These are phyloP conservation scores for Aspergillus pseudoglaucus DNA, from an alignment of 2,329 filamentous ascomycete genomes.

Conservation along the genomic window DNA sequence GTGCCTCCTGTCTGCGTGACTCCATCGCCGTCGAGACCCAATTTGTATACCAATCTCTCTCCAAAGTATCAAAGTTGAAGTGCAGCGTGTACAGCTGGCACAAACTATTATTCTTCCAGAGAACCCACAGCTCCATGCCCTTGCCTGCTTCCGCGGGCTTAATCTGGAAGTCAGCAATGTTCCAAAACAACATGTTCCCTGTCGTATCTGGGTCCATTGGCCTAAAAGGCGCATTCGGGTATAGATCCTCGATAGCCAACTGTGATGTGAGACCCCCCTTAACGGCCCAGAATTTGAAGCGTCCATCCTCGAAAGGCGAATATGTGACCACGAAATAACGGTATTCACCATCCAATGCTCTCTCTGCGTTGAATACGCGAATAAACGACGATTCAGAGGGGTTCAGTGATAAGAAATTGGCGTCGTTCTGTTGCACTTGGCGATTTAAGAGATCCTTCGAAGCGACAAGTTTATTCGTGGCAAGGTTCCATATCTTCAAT, in stretches of 20 bases:
- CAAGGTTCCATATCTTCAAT: constrained; percentile 81
- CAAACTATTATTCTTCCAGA: constrained; percentile 80
- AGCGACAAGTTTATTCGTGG: constrained; percentile 69
- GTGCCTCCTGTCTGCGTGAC: constrained; percentile 45
- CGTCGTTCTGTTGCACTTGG: constrained; percentile 59
- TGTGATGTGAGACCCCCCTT: constrained; percentile 53
- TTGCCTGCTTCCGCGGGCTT: constrained; percentile 49
- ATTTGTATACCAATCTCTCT: constrained; percentile 55
- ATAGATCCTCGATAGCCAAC: constrained; percentile 64
- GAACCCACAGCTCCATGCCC: constrained; percentile 60
- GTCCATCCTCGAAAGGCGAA: constrained; percentile 77
- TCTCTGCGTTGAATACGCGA: constrained; percentile 58
- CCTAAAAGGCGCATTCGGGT: constrained; percentile 56
- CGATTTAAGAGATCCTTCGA: constrained; percentile 72
- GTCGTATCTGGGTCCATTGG: constrained; percentile 58
- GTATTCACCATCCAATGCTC: constrained; percentile 40
- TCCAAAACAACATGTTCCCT: constrained; percentile 66
- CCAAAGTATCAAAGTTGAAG: constrained; percentile 61
- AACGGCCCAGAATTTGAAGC: constrained; percentile 91
- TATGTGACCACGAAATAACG: constrained; percentile 68
- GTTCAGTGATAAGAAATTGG: constrained; percentile 68
- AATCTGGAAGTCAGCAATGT: constrained; percentile 67
- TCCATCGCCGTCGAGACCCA: constrained; percentile 68
- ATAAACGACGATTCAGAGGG: constrained; percentile 72
- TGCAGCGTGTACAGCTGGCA: constrained; percentile 68